Base-by-base conservation (phyloP, 2,329 filamentous ascomycete genomes). In the Colletotrichum tabaci region DNA sequence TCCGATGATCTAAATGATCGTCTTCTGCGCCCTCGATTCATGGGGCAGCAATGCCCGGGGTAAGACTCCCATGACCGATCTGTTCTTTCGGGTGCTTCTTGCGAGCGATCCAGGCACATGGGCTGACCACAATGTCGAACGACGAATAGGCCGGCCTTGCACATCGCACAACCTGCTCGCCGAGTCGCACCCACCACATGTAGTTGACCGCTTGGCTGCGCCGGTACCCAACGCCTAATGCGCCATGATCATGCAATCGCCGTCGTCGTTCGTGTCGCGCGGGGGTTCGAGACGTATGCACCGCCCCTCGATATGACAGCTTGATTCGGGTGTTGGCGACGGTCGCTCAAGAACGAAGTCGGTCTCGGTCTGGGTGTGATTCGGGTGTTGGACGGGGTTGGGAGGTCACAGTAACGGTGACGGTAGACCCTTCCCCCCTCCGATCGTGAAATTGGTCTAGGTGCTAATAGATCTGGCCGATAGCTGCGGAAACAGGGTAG, bases 231-330 rank as follows among this genome's bases (percentile, higher is more conserved):
- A 18, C 38, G 49, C 46, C 40, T 55, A 13, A 46, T 30, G 65
- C 65, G 65, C 65, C 57, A 61, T 47, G 47, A 62, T 62, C 40
- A 62, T 67, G 57, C 56, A 61, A 67, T 46, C 49, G 9, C 46
- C 44, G 13, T 47, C 57, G 49, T 47, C 18, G 38, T 49, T 10
- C 7, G 44, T 61, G 42, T 21, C 21, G 35, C 57, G 18, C 21
- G 52, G 52, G 12, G 26, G 30, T 16, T 35, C 16, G 52, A 55
- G 52, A 55, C 16, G 52, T 30, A 26, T 10, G 52, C 52, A 13
- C n/a, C 26, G 30, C 21, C 16, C 9, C 2, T 30, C 50, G 26
- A 52, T 16, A 2, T 15, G 44, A 23, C 8, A 23, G 47, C n/a
- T 21, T 26, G 47, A 13, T 50, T 13, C 15, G 49, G 23, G 16